Percentiles rank a stretch among this genome's conserved stretches.
Conservation (phyloP, 2,329 filamentous ascomycete species). For the Aspergillus terreus region DNA sequence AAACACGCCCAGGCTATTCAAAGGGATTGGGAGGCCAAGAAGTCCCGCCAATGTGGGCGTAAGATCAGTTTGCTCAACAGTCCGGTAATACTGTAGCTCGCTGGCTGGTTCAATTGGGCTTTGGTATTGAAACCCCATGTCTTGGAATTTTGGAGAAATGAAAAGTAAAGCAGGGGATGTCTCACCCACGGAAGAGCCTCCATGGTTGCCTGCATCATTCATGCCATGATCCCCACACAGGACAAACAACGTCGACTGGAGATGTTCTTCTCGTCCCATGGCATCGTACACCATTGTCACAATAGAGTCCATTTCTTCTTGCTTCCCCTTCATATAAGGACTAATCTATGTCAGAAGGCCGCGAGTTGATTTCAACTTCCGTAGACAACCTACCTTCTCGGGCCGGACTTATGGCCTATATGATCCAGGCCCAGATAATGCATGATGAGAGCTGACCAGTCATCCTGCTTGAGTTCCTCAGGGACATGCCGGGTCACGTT, state of each 20-base stretch:
- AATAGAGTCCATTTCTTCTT: conserved; percentile 87
- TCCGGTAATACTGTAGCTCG: conserved; percentile 79
- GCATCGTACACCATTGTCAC: conserved; percentile 72
- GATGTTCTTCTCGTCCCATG: conserved; percentile 66
- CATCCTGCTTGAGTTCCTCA: conserved; percentile 66
- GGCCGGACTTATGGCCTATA: conserved; percentile 94
- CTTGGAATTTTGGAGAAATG: conserved; percentile 74
- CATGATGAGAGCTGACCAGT: conserved; percentile 92
- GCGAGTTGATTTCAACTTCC: conserved; percentile 2
- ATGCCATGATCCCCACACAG: conserved; percentile 96
- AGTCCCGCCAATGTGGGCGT: conserved; percentile 84
- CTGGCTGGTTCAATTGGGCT: conserved; percentile 59
- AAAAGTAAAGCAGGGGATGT: conserved; percentile 92
- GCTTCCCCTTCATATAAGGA: conserved; percentile 88
- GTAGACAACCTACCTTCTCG: conserved; percentile 60
- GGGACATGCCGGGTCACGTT: conserved; percentile 92
- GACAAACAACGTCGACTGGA: conserved; percentile 75
- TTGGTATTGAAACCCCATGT: conserved; percentile 43
- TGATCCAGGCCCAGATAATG: conserved; percentile 96
- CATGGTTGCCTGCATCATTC: conserved; percentile 97
- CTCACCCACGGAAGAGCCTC: conserved; percentile 88
- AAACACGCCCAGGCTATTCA: conserved; percentile 85
- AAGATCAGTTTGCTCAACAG: conserved; percentile 90
- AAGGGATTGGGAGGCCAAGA: conserved; percentile 80
- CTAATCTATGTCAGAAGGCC: conserved; percentile 42